phyloP scores from a whole-genome alignment of 140 eudicot species.

The Anethum foeniculum region DNA sequence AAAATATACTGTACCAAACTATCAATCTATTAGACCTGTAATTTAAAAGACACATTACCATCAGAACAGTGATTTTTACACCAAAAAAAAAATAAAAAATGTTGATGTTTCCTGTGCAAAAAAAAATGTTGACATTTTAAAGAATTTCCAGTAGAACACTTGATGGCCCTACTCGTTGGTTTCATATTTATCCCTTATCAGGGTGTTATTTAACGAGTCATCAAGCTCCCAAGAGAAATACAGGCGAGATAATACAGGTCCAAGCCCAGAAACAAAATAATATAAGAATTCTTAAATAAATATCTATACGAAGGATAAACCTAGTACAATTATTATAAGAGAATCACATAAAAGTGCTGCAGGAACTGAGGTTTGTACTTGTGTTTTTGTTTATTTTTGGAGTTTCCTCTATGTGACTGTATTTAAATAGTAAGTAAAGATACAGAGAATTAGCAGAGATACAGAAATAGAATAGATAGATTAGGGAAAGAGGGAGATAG shows the following conservation, averaged over 20 bases:
- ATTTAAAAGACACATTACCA: not conserved
- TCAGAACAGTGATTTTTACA: not conserved
- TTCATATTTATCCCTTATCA: not conserved
- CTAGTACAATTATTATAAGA: not conserved
- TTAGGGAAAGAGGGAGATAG: too few relatives aligned
- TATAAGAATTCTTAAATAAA: not conserved
- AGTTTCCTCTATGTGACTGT: too few relatives aligned
- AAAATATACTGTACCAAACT: not conserved
- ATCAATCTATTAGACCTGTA: not conserved
- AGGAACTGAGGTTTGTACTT: too few relatives aligned
- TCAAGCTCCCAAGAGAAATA: not conserved
- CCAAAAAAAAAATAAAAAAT: too few relatives aligned
- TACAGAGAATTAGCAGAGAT: too few relatives aligned
- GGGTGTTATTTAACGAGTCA: not conserved
- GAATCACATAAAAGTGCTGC: too few relatives aligned
- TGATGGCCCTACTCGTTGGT: not conserved
- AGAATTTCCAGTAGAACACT: not conserved
- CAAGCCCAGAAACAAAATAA: not conserved
- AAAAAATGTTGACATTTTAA: not conserved
- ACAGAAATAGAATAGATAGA: too few relatives aligned
- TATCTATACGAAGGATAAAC: not conserved
- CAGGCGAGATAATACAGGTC: not conserved
- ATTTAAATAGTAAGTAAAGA: too few relatives aligned
- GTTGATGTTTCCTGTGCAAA: not conserved
- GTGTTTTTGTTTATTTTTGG: too few relatives aligned